Evolutionary conservation across 805 yeast species (phyloP).

Genomic region (Cyberlindnera suaveolens): DNA sequence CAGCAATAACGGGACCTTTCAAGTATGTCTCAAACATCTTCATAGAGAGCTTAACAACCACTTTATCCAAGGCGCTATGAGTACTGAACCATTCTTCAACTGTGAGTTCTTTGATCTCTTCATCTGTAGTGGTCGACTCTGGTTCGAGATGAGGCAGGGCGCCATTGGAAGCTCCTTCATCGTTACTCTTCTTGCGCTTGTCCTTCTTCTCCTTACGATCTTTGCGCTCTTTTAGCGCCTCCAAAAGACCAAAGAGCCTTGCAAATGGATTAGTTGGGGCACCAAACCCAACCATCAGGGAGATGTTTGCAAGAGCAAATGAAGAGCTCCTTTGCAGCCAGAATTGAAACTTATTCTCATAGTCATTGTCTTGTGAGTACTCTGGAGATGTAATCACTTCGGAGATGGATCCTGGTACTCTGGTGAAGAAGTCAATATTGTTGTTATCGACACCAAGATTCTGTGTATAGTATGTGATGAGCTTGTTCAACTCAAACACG

Average conservation of each 20-base stretch:
- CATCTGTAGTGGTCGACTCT: background rate
- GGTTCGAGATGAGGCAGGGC: constrained; percentile 1
- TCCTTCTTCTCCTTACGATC: constrained; percentile 66
- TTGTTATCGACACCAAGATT: constrained; percentile 64
- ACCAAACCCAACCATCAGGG: constrained; percentile 74
- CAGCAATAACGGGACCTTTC: constrained; percentile 59
- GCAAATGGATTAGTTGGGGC: constrained; percentile 73
- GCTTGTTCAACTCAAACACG: constrained; percentile 42
- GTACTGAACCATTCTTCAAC: constrained; percentile 48
- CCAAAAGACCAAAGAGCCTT: constrained; percentile 63
- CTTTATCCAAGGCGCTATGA: constrained; percentile 39
- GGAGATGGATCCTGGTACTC: constrained; percentile 8
- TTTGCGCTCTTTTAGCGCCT: constrained; percentile 62
- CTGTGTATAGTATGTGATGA: constrained; percentile 58
- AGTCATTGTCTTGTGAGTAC: constrained; percentile 18
- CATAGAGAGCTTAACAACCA: constrained; percentile 63
- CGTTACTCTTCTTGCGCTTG: constrained; percentile 23
- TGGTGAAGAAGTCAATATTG: constrained; percentile 50
- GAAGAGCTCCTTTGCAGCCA: constrained; percentile 74
- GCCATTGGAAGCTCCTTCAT: background rate
- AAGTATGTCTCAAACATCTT: constrained; percentile 60
- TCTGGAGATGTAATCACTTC: constrained; percentile 10
- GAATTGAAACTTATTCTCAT: constrained; percentile 40
- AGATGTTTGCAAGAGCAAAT: constrained; percentile 70
- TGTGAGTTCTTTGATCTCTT: constrained; percentile 4